Evolutionary conservation across 2,329 filamentous ascomycete species (phyloP), one percentile per base, ranked within the genome.

Genomic region (Xylariaceae sp.): DNA sequence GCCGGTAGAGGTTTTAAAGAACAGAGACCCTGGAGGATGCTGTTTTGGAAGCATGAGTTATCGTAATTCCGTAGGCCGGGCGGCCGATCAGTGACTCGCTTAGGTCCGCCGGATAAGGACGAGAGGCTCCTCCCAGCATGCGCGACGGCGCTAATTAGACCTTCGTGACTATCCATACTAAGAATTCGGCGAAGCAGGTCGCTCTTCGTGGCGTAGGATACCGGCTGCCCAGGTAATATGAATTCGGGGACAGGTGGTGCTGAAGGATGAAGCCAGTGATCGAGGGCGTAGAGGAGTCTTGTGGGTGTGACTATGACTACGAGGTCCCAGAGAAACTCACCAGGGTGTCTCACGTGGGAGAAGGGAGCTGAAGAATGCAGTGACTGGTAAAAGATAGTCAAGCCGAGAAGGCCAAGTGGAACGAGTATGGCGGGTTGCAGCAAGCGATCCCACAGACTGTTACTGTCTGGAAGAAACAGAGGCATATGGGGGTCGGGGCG

Each of bases 41-140:
- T 96, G 71, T 99, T 99, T 71, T 97, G 94, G 70, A 95, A 99
- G 75, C 94, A 97, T 1, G 91, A 96, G 68, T 96, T 96, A 74
- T 95, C 89, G 74, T 85, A 86, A 69, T 99, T 99, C 9, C 89
- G 90, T 49, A 97, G 74, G 0, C 94, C 94, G 1, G 76, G 79
- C 47, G 77, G 87, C 30, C 71, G 70, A 42, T 78, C 73, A 21
- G 71, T 65, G 21, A 69, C 69, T 21, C 63, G 61, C 59, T 74
- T 78, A 16, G 72, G 58, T 60, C 74, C 78, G 21, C 71, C 75
- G 1, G 80, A 80, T 44, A 86, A 67, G 12, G 76, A 78, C 37
- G 74, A 76, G 2, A 84, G 68, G 18, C 80, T 78, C 52, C 80
- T 78, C 32, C 83, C 78, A 3, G 77, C 83, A 61, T 80, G 76